Percentiles rank a stretch among this genome's conserved stretches.
Conservation (phyloP, 2,329 filamentous ascomycete species). For the Ophiostoma sp. region DNA sequence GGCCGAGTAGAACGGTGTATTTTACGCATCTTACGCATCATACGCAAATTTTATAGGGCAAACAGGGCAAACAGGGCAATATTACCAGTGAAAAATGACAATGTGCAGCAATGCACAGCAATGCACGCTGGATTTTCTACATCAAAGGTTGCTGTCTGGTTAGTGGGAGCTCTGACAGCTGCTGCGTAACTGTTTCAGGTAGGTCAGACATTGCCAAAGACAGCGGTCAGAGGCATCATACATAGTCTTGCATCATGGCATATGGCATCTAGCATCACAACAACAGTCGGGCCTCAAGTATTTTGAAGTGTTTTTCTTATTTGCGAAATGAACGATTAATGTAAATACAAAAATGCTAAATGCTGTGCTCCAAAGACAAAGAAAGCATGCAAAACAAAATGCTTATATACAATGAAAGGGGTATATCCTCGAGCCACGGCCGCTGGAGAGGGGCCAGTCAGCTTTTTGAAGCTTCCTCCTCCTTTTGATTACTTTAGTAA, state of each 20-base stretch:
- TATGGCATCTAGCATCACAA: too few relatives aligned
- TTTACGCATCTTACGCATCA: not conserved
- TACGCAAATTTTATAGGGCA: not conserved
- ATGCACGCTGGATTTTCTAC: too few relatives aligned
- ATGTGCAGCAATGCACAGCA: not conserved
- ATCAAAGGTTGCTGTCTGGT: too few relatives aligned
- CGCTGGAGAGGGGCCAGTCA: not conserved
- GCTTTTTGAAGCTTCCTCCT: not conserved
- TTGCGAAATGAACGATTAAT: not conserved
- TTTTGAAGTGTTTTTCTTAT: conserved; percentile 10
- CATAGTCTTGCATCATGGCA: too few relatives aligned
- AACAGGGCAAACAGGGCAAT: not conserved
- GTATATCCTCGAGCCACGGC: conserved; percentile 10
- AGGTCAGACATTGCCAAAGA: too few relatives aligned
- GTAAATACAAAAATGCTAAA: conserved; percentile 5
- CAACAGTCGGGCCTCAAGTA: too few relatives aligned
- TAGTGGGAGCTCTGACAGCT: too few relatives aligned
- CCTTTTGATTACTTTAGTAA: not conserved
- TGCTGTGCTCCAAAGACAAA: conserved; percentile 11
- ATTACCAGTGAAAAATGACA: not conserved
- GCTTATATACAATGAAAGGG: conserved; percentile 1
- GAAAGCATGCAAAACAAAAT: not conserved
- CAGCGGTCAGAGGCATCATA: too few relatives aligned
- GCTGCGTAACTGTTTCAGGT: too few relatives aligned
- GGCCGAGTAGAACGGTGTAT: not conserved